Base-by-base conservation (phyloP, 139 green algal species). In the Chlamydomonas sphaeroides region DNA sequence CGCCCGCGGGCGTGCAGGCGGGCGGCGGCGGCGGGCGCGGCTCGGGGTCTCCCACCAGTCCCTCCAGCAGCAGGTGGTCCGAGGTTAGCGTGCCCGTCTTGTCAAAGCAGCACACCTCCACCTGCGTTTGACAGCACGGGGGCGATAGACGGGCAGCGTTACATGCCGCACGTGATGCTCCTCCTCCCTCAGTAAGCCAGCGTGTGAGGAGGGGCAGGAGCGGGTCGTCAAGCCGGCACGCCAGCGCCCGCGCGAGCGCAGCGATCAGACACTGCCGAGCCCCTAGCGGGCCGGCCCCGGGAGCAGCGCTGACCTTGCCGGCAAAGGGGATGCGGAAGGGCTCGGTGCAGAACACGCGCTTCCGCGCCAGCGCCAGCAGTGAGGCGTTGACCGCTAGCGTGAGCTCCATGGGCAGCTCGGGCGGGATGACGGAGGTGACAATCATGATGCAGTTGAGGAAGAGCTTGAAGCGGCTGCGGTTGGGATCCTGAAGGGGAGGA, bases 371-470 rank as follows among this genome's bases (percentile, higher is more conserved):
- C 14, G 86, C 87, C 56, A 95, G 72, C 62, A 95, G 84, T 28
- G 89, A 94, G 26, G 89, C 91, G 83, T 97, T 97, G 39, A 98
- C 95, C 6, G 95, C 96, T 76, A 99, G 98, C 42, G 95, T 96
- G 45, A 99, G 93, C 92, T 99, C 97, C 97, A 99, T 99, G 48
- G 97, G 97, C 91, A 99, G 92, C 92, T 99, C 97, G 56, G 90
- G 97, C 5, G 97, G 96, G 76, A 99, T 95, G 69, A 99, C 96
- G 20, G 88, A 95, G 15, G 97, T 99, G 70, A 99, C 90, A 86
- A 99, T 99, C 93, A 99, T 98, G 77, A 95, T 90, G 90, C 97
- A 99, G 89, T 98, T 98, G 38, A 99, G 91, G 15, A 98, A 80
- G 25, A 99, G 95, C 95, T 99, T 99, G 93, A 98, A 99, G 73